Conservation (phyloP, 495 filamentous ascomycete genomes). For the Xylaria castorea region DNA sequence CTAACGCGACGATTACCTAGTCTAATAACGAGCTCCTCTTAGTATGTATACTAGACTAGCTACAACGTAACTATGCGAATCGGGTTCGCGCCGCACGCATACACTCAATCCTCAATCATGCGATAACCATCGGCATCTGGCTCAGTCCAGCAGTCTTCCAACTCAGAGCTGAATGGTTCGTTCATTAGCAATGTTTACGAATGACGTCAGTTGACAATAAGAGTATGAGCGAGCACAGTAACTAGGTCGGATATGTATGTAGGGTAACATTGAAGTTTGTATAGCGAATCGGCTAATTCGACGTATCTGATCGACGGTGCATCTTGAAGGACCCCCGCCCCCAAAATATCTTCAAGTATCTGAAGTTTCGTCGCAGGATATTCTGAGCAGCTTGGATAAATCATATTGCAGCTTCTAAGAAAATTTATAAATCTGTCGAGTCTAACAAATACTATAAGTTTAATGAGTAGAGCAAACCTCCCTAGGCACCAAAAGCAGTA, state of each 20-base stretch:
- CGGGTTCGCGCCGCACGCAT: not conserved
- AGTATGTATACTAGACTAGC: not conserved
- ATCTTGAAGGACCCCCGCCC: not conserved
- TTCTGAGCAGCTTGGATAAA: not conserved
- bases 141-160: not conserved
- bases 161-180: not conserved
- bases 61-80: not conserved
- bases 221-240: not conserved
- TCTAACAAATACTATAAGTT: slow-evolving; percentile 9
- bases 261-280: not conserved
- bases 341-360: not conserved
- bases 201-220: not conserved
- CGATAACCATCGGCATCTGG: not conserved
- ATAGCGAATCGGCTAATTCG: not conserved
- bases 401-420: not conserved
- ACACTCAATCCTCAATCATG: not conserved
- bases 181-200: not conserved
- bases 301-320: not conserved
- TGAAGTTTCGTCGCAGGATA: not conserved
- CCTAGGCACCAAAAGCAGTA: not conserved
- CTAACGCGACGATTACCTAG: too few species aligned
- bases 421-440: slow-evolving; percentile 11
- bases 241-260: not conserved
- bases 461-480: slow-evolving; percentile 5
- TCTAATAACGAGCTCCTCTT: too few species aligned